These are phyloP conservation scores for Debaryomycetaceae sp. DNA, from an alignment of 1,139 yeast genomes.

Conservation along the genomic window DNA sequence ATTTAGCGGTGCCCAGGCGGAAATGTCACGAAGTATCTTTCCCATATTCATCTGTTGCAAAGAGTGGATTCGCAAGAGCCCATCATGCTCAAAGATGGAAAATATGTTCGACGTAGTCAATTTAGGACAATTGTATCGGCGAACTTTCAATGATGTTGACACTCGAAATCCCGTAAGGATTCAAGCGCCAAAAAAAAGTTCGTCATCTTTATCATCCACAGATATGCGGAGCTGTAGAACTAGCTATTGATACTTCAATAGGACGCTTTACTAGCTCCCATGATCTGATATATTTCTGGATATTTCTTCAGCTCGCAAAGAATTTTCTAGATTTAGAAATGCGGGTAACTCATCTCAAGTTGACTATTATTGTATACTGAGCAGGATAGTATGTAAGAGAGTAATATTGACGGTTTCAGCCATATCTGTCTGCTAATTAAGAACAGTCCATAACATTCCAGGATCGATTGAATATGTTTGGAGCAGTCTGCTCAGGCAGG, in stretches of 20 bases:
- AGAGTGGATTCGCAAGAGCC: conserved; percentile 10
- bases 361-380: background rate
- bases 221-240: background rate
- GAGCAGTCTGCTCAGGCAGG: conserved; percentile 56
- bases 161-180: background rate
- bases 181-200: conserved; percentile 6
- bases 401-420: background rate
- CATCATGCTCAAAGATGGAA: conserved; percentile 62
- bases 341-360: conserved; percentile 1
- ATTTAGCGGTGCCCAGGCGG: background rate
- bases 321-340: conserved; percentile 2
- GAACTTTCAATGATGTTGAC: conserved; percentile 11
- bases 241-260: conserved; percentile 3
- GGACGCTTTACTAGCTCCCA: background rate
- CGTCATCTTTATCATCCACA: conserved; percentile 24
- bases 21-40: conserved; percentile 75
- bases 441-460: background rate
- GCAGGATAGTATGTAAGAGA: no score
- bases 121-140: conserved; percentile 68
- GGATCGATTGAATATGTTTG: conserved; percentile 35
- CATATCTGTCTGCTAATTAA: background rate
- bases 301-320: background rate
- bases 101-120: conserved; percentile 69
- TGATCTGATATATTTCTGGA: background rate
- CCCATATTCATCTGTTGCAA: conserved; percentile 67